A percentile compares a stretch with the other conserved stretches of the same genome.
Conservation (phyloP, 768 basidiomycete species). For the Phallus indusiatus region DNA sequence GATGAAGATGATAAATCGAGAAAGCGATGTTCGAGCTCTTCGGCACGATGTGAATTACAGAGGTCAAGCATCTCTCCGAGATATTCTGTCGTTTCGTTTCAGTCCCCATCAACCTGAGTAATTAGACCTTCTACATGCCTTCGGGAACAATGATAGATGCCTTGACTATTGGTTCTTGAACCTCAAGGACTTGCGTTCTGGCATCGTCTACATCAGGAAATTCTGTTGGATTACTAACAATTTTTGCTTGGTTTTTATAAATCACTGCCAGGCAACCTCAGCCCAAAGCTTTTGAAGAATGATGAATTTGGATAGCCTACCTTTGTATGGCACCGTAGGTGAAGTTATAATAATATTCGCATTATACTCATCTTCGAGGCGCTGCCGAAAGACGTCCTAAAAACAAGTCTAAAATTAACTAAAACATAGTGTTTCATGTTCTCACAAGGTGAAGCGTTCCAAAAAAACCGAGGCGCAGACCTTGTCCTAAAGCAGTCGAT, state of each 20-base stretch:
- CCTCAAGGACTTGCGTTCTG: constrained; percentile 46
- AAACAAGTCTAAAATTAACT: neutral
- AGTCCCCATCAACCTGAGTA: neutral
- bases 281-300: neutral
- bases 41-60: constrained; percentile 77
- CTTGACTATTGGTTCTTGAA: constrained; percentile 89
- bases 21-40: constrained; percentile 76
- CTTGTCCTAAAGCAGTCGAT: constrained; percentile 90
- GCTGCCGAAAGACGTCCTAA: constrained; percentile 79
- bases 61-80: constrained; percentile 96
- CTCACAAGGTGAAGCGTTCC: constrained; percentile 85
- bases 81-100: constrained; percentile 46
- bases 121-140: constrained; percentile 36
- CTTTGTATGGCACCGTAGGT: constrained; percentile 90
- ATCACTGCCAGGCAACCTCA: constrained; percentile 45
- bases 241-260: constrained; percentile 53
- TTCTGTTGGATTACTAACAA: constrained; percentile 88
- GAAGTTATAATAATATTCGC: constrained; percentile 93
- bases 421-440: neutral
- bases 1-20: constrained; percentile 49
- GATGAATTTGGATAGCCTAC: constrained; percentile 29
- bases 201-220: constrained; percentile 79
- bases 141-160: constrained; percentile 93
- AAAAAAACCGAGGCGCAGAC: constrained; percentile 88
- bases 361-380: constrained; percentile 93